phyloP scores from a whole-genome alignment of 768 basidiomycete species.

The Daedaleopsis sinensis region DNA sequence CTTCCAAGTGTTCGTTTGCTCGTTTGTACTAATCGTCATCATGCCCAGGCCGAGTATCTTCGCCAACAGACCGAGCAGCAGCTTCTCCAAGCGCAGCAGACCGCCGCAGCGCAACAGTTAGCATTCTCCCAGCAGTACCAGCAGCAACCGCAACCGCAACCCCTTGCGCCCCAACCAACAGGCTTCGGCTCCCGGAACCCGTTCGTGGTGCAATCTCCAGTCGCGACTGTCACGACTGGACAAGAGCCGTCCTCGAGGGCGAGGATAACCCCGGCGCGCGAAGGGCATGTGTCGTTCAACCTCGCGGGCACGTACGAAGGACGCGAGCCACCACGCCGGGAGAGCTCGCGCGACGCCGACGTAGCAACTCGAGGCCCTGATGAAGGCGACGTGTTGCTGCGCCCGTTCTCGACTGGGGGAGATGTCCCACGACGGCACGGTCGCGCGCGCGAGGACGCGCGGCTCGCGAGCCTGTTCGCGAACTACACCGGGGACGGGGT shows the following conservation, averaged over 20 bases:
- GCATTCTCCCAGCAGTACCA: conserved; percentile 45
- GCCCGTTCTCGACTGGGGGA: conserved; percentile 18
- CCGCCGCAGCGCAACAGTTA: conserved; percentile 32
- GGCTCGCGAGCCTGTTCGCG: conserved; percentile 77
- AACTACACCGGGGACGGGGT: conserved; percentile 84
- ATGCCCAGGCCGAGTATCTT: conserved; percentile 43
- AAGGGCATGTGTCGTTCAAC: conserved; percentile 19
- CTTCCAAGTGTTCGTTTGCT: not conserved
- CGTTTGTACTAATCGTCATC: not conserved
- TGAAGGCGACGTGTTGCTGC: conserved; percentile 30
- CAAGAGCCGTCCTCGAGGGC: conserved; percentile 39
- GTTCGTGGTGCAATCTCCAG: conserved; percentile 32
- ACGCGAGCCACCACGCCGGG: conserved; percentile 4
- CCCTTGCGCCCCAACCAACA: conserved; percentile 58
- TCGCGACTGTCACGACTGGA: conserved; percentile 40
- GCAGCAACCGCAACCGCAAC: conserved; percentile 42
- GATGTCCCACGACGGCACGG: conserved; percentile 10
- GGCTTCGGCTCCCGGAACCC: conserved; percentile 39
- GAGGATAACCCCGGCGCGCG: conserved; percentile 34
- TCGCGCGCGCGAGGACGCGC: conserved; percentile 45
- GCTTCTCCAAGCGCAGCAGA: conserved; percentile 46
- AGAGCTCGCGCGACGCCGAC: not conserved
- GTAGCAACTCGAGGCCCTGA: conserved; percentile 6
- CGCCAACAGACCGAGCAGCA: conserved; percentile 67
- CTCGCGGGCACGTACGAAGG: conserved; percentile 21